Evolutionary conservation across 2,329 filamentous ascomycete genomes (phyloP).

Genomic region (Fusarium robinianum): DNA sequence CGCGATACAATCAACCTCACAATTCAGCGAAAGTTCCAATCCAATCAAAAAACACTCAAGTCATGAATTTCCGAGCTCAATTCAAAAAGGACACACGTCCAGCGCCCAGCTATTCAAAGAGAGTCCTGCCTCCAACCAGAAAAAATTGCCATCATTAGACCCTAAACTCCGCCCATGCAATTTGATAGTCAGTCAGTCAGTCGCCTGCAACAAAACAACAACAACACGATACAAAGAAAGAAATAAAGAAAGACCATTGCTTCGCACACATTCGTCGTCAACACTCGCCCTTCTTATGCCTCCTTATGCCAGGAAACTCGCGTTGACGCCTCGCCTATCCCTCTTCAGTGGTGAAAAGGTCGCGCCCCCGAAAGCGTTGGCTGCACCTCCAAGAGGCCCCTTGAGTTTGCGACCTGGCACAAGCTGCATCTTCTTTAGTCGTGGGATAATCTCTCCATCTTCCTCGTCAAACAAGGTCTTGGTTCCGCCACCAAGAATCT

Average conservation of each 20-base stretch:
- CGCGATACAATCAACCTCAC: too few species aligned
- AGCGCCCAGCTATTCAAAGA: too few species aligned
- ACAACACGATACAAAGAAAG: not conserved
- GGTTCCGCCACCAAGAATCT: slow-evolving; percentile 65
- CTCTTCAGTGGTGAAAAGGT: slow-evolving; percentile 75
- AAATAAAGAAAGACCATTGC: too few species aligned
- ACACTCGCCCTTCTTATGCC: too few species aligned
- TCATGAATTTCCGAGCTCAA: too few species aligned
- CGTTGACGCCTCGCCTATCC: slow-evolving; percentile 65
- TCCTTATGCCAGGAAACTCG: slow-evolving; percentile 59
- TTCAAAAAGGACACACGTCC: too few species aligned
- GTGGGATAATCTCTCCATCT: slow-evolving; percentile 50
- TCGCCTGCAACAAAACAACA: not conserved
- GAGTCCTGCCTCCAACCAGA: too few species aligned
- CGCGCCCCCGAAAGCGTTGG: slow-evolving; percentile 54
- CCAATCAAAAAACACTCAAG: too few species aligned
- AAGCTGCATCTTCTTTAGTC: slow-evolving; percentile 42
- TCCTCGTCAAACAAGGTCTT: slow-evolving; percentile 75
- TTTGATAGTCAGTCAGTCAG: not conserved
- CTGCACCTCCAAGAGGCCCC: slow-evolving; percentile 46
- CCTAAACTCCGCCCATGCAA: slow-evolving; percentile 30
- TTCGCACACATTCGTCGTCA: too few species aligned
- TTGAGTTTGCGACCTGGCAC: slow-evolving; percentile 38
- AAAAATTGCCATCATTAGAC: not conserved
- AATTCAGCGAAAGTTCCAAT: too few species aligned